Percentiles rank a stretch among this genome's conserved stretches.
phyloP scores from a whole-genome alignment of 2,329 filamentous ascomycete genomes.

The Endothia cerciana region DNA sequence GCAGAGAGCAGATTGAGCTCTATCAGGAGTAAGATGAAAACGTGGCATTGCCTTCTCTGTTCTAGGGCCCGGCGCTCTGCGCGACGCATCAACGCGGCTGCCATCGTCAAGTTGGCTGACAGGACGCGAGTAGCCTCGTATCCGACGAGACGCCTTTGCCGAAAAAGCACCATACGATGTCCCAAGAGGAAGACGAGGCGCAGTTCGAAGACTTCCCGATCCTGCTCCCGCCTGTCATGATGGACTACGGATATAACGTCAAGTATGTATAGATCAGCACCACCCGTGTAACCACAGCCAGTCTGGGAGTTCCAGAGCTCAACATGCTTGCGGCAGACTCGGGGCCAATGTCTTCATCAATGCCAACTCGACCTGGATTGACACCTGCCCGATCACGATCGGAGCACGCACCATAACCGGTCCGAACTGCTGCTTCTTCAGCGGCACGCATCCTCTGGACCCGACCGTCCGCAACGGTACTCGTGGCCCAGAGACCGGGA shows the following conservation, averaged over 20 bases:
- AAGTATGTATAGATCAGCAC: conserved; percentile 42
- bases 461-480: conserved; percentile 74
- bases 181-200: conserved; percentile 63
- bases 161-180: conserved; percentile 53
- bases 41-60: not conserved
- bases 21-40: conserved; percentile 66
- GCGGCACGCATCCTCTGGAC: conserved; percentile 77
- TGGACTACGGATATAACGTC: conserved; percentile 81
- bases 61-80: not conserved
- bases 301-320: not conserved
- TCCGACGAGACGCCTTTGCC: conserved; percentile 67
- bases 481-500: conserved; percentile 74
- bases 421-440: conserved; percentile 77
- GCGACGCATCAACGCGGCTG: not conserved
- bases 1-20: conserved; percentile 66
- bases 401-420: conserved; percentile 79
- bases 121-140: conserved; percentile 55
- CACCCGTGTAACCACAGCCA: not conserved
- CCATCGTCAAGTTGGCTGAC: conserved; percentile 14
- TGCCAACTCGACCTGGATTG: conserved; percentile 74
- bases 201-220: conserved; percentile 68
- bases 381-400: conserved; percentile 75
- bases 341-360: conserved; percentile 76
- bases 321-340: conserved; percentile 45
- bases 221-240: conserved; percentile 69